Conservation (phyloP, 768 basidiomycete species). For the Termitomyces sp. region DNA sequence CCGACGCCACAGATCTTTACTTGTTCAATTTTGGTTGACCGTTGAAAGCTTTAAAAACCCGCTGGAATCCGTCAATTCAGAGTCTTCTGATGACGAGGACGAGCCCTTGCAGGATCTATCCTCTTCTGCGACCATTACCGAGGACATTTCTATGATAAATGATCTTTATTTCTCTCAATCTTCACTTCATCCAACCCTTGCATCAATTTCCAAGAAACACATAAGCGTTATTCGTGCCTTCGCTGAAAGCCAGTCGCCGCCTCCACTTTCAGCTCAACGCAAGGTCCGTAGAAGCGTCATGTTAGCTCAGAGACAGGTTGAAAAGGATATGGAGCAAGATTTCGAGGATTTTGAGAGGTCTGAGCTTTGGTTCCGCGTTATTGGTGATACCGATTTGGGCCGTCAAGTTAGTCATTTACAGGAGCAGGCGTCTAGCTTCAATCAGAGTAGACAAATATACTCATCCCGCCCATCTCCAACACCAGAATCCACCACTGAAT, state of each 20-base stretch:
- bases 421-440: constrained; percentile 8
- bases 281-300: constrained; percentile 76
- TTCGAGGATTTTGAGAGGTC: constrained; percentile 85
- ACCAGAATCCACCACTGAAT: constrained; percentile 28
- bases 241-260: constrained; percentile 40
- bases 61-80: constrained; percentile 75
- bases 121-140: constrained; percentile 58
- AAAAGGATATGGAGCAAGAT: constrained; percentile 86
- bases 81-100: constrained; percentile 55
- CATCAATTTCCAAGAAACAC: constrained; percentile 64
- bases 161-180: constrained; percentile 76
- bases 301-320: constrained; percentile 78
- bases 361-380: constrained; percentile 89
- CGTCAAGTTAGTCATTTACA: not conserved
- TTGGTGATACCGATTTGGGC: constrained; percentile 57
- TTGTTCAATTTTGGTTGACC: constrained; percentile 96
- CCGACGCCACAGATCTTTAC: constrained; percentile 70
- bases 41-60: constrained; percentile 98
- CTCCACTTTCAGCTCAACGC: constrained; percentile 37
- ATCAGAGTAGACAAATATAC: constrained; percentile 10
- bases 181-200: constrained; percentile 51
- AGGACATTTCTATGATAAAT: constrained; percentile 87
- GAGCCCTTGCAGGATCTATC: constrained; percentile 49
- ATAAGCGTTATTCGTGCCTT: constrained; percentile 66
- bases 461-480: constrained; percentile 8